Evolutionary conservation across 768 basidiomycete genomes (phyloP).

Genomic region (Leucocoprinus birnbaumii): DNA sequence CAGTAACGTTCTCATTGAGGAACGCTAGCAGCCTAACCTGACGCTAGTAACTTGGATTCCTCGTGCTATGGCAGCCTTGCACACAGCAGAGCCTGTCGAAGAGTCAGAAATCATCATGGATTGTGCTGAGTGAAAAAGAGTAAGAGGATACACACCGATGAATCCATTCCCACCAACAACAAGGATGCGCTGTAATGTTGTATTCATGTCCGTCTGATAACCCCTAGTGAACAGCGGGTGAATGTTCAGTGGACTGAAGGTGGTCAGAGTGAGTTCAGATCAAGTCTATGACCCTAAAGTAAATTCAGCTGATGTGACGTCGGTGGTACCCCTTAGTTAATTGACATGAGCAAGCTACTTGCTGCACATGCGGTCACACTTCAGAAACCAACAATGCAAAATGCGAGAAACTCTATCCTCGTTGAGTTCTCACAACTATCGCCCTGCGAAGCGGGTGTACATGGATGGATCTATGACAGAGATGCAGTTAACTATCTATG

Average conservation of each 20-base stretch:
- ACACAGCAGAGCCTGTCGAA: constrained; percentile 83
- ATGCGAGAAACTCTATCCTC: not conserved
- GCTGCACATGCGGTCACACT: too few relatives aligned
- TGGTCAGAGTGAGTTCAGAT: not conserved
- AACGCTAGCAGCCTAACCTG: constrained; percentile 50
- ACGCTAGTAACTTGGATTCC: constrained; percentile 90
- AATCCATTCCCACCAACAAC: constrained; percentile 99
- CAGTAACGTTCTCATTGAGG: not conserved
- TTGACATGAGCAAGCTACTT: too few relatives aligned
- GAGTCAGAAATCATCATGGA: constrained; percentile 8
- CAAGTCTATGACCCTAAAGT: not conserved
- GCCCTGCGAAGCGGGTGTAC: not conserved
- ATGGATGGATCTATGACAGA: not conserved
- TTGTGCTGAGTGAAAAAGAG: constrained; percentile 8
- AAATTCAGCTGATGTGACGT: not conserved
- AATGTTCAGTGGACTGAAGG: not conserved
- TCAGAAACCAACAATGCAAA: too few relatives aligned
- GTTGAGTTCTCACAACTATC: not conserved
- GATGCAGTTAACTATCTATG: too few relatives aligned
- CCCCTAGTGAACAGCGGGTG: not conserved
- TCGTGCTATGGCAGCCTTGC: constrained; percentile 78
- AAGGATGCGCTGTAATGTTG: constrained; percentile 59
- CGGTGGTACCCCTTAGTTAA: too few relatives aligned
- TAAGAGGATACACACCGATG: constrained; percentile 56
- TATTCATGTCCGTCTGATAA: constrained; percentile 23